Conservation (phyloP, 352 stramenopile species). For the Globisporangium carolinianum region DNA sequence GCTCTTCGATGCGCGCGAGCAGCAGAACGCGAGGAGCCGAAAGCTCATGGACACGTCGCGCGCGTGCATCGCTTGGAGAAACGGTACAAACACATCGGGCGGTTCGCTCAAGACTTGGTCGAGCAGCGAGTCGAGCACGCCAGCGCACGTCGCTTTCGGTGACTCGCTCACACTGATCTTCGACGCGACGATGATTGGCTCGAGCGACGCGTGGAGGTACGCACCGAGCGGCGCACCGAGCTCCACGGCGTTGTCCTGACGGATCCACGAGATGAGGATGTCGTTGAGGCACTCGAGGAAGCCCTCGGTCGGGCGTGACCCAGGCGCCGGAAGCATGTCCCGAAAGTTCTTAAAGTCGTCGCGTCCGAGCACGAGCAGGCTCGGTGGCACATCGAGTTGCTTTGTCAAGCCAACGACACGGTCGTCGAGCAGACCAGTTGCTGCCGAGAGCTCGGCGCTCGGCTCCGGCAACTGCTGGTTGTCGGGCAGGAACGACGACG, state of each 20-base stretch:
- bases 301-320: conserved; percentile 49
- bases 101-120: conserved; percentile 73
- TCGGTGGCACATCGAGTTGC: conserved; percentile 34
- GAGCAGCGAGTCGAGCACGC: conserved; percentile 74
- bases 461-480: conserved; percentile 42
- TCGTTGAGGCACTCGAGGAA: conserved; percentile 80
- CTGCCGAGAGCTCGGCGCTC: conserved; percentile 20
- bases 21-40: conserved; percentile 71
- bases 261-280: conserved; percentile 80
- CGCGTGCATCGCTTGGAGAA: conserved; percentile 74
- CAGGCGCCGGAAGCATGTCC: conserved; percentile 58
- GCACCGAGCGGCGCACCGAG: conserved; percentile 49
- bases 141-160: conserved; percentile 52
- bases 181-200: conserved; percentile 73
- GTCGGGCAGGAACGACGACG: conserved; percentile 70
- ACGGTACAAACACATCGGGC: conserved; percentile 62
- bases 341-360: conserved; percentile 79
- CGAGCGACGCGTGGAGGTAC: conserved; percentile 57
- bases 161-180: conserved; percentile 56
- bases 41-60: conserved; percentile 72
- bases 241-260: conserved; percentile 64
- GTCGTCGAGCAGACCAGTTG: conserved; percentile 17
- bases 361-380: conserved; percentile 48
- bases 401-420: conserved; percentile 17
- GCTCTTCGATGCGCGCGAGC: conserved; percentile 41